Percentiles rank a stretch among this genome's conserved stretches.
phyloP scores from a whole-genome alignment of 345 rosid species.

The Salix koriyanagi region DNA sequence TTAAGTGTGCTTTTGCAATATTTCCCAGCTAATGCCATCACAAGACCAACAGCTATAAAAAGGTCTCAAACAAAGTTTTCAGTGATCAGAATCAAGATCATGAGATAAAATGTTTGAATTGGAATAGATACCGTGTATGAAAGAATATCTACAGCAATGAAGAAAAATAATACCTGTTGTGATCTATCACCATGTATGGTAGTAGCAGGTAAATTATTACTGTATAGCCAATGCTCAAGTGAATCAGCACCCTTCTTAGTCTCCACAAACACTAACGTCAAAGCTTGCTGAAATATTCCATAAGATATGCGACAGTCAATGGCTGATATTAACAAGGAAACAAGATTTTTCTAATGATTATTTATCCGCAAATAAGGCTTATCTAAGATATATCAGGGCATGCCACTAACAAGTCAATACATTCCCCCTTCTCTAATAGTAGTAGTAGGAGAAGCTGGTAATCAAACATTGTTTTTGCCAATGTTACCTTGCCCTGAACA shows the following conservation, averaged over 20 bases:
- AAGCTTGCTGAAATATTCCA: slow-evolving; percentile 61
- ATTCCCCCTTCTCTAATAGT: background rate
- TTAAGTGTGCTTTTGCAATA: background rate
- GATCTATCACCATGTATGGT: slow-evolving; percentile 94
- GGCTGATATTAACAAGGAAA: background rate
- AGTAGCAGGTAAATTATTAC: slow-evolving; percentile 90
- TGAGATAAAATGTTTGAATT: background rate
- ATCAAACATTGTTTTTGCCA: background rate
- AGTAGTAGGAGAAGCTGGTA: background rate
- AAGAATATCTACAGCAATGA: slow-evolving; percentile 7
- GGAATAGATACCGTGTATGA: background rate
- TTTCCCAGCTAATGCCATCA: background rate
- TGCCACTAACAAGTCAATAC: background rate
- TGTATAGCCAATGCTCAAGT: slow-evolving; percentile 80
- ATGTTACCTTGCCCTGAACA: slow-evolving; percentile 66
- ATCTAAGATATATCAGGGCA: background rate
- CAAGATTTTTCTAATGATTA: background rate
- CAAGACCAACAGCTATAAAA: background rate
- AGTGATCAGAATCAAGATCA: background rate
- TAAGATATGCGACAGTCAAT: background rate
- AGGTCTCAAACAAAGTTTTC: background rate
- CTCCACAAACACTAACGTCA: slow-evolving; percentile 97
- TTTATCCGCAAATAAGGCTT: background rate
- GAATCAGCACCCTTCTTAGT: slow-evolving; percentile 96
- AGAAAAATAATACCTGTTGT: slow-evolving; percentile 51